These are phyloP conservation scores for Euryodendron excelsum DNA, from an alignment of 148 eudicot genomes.

Conservation along the genomic window DNA sequence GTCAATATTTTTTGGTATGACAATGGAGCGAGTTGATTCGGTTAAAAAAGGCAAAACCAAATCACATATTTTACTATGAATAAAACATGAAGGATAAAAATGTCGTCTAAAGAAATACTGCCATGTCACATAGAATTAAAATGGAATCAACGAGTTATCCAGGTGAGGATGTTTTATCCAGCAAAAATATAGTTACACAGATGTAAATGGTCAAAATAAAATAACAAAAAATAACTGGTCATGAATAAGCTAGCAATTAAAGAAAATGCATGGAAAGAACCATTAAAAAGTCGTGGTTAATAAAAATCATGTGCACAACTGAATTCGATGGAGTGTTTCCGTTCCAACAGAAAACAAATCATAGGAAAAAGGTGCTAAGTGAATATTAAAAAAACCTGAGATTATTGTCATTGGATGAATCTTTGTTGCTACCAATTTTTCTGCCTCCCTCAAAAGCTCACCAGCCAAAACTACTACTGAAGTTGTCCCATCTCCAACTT, in stretches of 20 bases:
- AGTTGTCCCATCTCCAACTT: conserved; percentile 99
- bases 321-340: conserved; percentile 1
- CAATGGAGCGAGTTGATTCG: not conserved
- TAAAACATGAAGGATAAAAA: not conserved
- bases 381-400: conserved; percentile 48
- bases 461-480: conserved; percentile 98
- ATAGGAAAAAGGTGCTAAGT: not conserved
- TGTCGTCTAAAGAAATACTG: not conserved
- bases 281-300: not conserved
- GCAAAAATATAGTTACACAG: not conserved
- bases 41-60: not conserved
- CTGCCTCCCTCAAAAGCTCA: conserved; percentile 94
- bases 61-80: not conserved
- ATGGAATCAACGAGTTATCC: no score
- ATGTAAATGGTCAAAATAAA: not conserved
- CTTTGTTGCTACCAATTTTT: conserved; percentile 84
- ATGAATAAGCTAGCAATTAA: not conserved
- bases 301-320: not conserved
- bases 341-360: not conserved
- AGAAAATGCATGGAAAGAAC: not conserved
- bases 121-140: not conserved
- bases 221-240: not conserved
- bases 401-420: conserved; percentile 98
- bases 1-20: not conserved
- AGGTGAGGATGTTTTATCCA: not conserved